Base-by-base conservation (phyloP, 2,329 filamentous ascomycete species). In the Penicillium aurantiogriseum region DNA sequence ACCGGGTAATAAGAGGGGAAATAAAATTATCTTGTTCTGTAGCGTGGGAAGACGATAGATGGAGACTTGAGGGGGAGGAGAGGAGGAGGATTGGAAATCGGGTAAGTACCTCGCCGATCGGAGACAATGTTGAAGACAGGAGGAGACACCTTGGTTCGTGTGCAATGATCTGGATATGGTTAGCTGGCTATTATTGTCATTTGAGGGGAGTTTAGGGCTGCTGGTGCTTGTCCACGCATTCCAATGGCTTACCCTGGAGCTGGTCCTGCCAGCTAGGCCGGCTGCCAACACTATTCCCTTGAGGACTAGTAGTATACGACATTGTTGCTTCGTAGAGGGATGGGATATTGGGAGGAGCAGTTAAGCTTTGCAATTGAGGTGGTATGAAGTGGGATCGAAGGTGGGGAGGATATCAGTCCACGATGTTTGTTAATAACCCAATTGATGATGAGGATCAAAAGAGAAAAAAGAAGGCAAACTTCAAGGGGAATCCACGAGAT, bases 41-140 rank as follows among this genome's bases (percentile, higher is more conserved):
- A 8, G 71, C 67, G 6, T 62, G 38, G 54, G 46, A 57, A 51
- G 38, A 74, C 64, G 56, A 74, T n/a, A 65, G 58, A 21, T 7
- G 63, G 21, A 47, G 35, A 31, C 48, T 27, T 25, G 38, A 52
- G 27, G 36, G 38, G 53, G 27, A 25, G 49, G 36, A 49, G 36
- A 50, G 49, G 48, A 50, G 35, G 53, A 51, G 51, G 58, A 66
- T 59, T 59, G 44, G 47, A 57, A 57, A 59, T 59, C 38, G 50
- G 55, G 57, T 44, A 63, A 56, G 58, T 81, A 89, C 88, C 88
- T 83, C 88, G 83, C 71, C 88, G 84, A 74, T 91, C 89, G 67
- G 89, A 91, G 51, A 90, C 83, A 65, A 90, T 85, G 69, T 88
- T 85, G 72, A 87, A 92, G 52, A 83, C 76, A 8, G 88, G 88